A percentile compares a stretch with the other conserved stretches of the same genome.
phyloP scores from a whole-genome alignment of 1,284 basidiomycete genomes.

The Anthracocystis walkeri region DNA sequence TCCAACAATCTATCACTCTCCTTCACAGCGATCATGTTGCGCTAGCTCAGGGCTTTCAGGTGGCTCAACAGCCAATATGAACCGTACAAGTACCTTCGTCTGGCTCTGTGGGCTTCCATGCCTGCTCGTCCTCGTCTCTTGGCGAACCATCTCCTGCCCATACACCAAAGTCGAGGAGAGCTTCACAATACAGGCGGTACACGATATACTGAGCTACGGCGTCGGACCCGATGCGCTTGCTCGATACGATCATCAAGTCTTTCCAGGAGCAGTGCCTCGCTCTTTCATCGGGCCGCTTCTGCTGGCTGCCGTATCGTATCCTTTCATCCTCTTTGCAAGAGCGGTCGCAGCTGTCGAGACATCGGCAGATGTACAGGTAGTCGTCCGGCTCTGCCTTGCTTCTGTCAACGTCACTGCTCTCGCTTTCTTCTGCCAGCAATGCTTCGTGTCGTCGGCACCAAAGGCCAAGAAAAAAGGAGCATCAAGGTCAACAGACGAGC shows the following conservation, averaged over 20 bases:
- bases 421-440: slow-evolving; percentile 76
- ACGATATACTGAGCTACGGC: slow-evolving; percentile 87
- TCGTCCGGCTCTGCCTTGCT: slow-evolving; percentile 81
- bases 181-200: slow-evolving; percentile 91
- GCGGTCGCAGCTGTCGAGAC: slow-evolving; percentile 72
- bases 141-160: slow-evolving; percentile 71
- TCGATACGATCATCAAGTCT: slow-evolving; percentile 89
- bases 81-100: slow-evolving; percentile 10
- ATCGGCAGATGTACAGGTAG: slow-evolving; percentile 76
- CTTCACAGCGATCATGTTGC: neutral
- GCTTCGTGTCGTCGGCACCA: slow-evolving; percentile 64
- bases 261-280: slow-evolving; percentile 89
- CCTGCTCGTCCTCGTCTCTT: slow-evolving; percentile 27
- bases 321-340: slow-evolving; percentile 65
- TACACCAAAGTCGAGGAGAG: slow-evolving; percentile 98
- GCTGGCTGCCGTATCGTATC: slow-evolving; percentile 62
- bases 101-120: slow-evolving; percentile 24
- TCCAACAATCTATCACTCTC: neutral
- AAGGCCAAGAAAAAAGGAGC: neutral
- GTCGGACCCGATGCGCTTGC: slow-evolving; percentile 66
- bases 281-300: slow-evolving; percentile 80
- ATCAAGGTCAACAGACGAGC: neutral
- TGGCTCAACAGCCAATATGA: slow-evolving; percentile 4
- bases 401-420: slow-evolving; percentile 78
- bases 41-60: neutral